Evolutionary conservation across 768 basidiomycete genomes (phyloP), one percentile per base, ranked within the genome.

Genomic region (Boletus subcaerulescens): DNA sequence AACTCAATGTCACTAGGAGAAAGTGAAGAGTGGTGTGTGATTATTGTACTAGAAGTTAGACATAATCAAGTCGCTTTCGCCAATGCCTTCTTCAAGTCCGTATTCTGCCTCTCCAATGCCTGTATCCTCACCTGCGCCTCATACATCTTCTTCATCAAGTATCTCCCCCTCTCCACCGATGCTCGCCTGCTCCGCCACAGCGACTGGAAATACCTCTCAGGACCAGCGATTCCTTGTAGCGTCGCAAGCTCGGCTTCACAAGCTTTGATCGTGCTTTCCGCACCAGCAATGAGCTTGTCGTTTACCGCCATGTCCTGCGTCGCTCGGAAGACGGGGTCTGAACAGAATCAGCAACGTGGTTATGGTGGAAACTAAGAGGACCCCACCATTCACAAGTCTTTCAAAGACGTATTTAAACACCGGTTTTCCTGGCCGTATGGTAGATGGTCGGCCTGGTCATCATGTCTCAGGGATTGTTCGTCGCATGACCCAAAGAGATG

Each of bases 401-500:
- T 91, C 80, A 67, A 97, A 99, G 5, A 91, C 92, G 64, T 83
- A 88, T 71, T 81, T 81, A 65, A 90, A 89, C 0, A 98, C 85
- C 0, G 97, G 97, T 70, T 89, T 94, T 29, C 97, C 97, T 2
- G 97, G 92, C 43, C 82, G 80, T 60, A 98, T 89, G 3, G 77
- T 80, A 2, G 91, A 85, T 1, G 95, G 91, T 15, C 92, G 86
- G 31, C 93, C 93, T 89, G 35, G 11, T 14, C 14, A 44, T n/a
- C 0, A 33, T 12, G 17, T n/a, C 11, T 56, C 29, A 54, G 14
- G 13, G 35, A 3, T 18, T 20, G 11, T 11, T 35, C 14, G 26
- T n/a, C 11, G n/a, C 2, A 18, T 2, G 22, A 22, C 36, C 41
- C 1, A 13, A 33, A 42, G 10, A 24, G 45, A 45, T 1, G 26